These are phyloP conservation scores for Chamaenerion angustifolium DNA, from an alignment of 345 rosid species.

Conservation along the genomic window DNA sequence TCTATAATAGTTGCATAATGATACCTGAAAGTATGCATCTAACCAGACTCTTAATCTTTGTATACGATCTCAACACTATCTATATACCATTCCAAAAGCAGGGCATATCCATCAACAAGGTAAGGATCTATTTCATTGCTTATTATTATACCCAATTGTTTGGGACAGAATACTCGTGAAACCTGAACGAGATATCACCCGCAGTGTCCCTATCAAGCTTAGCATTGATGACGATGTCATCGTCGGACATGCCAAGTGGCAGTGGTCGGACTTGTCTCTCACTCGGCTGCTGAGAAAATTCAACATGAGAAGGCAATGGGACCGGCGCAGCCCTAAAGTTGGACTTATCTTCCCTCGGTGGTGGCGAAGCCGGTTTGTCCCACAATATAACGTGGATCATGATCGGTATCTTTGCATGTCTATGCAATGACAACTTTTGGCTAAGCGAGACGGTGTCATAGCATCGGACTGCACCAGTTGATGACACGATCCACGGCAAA, in stretches of 20 bases:
- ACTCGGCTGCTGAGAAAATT: constrained; percentile 21
- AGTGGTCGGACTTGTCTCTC: constrained; percentile 58
- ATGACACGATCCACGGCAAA: constrained; percentile 82
- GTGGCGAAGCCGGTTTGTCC: constrained; percentile 26
- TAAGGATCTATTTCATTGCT: not conserved
- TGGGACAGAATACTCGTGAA: constrained; percentile 53
- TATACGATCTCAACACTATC: no score
- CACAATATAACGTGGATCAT: constrained; percentile 57
- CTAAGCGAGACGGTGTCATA: constrained; percentile 75
- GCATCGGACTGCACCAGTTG: constrained; percentile 82
- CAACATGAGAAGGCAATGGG: constrained; percentile 21
- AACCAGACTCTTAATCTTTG: no score
- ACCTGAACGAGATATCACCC: constrained; percentile 70
- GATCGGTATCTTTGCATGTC: constrained; percentile 69
- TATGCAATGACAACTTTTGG: constrained; percentile 84
- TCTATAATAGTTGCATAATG: no score
- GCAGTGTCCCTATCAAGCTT: constrained; percentile 45
- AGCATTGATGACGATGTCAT: constrained; percentile 7
- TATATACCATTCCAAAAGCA: not conserved
- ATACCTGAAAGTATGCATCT: no score
- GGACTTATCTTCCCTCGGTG: constrained; percentile 14
- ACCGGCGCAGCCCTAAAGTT: constrained; percentile 16
- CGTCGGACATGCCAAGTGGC: constrained; percentile 16
- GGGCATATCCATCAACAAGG: not conserved
- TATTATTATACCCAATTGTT: constrained; percentile 44